Conservation (phyloP, 1,284 basidiomycete species). For the Hemileia vastatrix region DNA sequence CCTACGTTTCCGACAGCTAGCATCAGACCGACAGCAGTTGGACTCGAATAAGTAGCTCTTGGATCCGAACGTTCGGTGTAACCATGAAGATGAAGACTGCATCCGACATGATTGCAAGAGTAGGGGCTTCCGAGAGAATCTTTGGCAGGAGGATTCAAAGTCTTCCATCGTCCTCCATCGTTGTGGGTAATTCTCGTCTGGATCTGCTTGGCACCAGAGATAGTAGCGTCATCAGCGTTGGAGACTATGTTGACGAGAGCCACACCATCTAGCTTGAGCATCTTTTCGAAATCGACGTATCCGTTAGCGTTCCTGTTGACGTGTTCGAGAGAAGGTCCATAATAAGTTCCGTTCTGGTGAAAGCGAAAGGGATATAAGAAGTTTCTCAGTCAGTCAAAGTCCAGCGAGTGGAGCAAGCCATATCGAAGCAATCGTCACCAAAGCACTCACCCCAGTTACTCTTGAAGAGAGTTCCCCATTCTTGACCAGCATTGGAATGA, state of each 20-base stretch:
- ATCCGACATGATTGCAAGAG: slow-evolving; percentile 37
- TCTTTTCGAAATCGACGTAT: slow-evolving; percentile 44
- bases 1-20: slow-evolving; percentile 43
- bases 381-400: too few species aligned
- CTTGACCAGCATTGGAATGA: slow-evolving; percentile 26
- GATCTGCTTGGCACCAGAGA: slow-evolving; percentile 35
- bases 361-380: too few species aligned
- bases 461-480: slow-evolving; percentile 41
- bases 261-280: slow-evolving; percentile 41
- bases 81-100: slow-evolving; percentile 40
- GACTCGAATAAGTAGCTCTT: slow-evolving; percentile 32
- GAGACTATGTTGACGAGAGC: slow-evolving; percentile 40
- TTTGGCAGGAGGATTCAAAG: slow-evolving; percentile 30
- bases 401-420: too few species aligned
- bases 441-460: background rate
- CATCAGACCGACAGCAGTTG: slow-evolving; percentile 41
- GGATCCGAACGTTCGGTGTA: slow-evolving; percentile 41
- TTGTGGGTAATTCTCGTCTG: slow-evolving; percentile 42
- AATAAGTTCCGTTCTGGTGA: slow-evolving; percentile 38
- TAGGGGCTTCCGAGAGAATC: slow-evolving; percentile 37
- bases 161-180: slow-evolving; percentile 40
- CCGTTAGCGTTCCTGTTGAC: slow-evolving; percentile 40
- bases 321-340: slow-evolving; percentile 35
- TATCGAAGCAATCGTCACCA: too few species aligned
- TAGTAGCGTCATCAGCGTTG: slow-evolving; percentile 36